Conservation (phyloP, 73 alveolate species). For the Paramecium bursaria region DNA sequence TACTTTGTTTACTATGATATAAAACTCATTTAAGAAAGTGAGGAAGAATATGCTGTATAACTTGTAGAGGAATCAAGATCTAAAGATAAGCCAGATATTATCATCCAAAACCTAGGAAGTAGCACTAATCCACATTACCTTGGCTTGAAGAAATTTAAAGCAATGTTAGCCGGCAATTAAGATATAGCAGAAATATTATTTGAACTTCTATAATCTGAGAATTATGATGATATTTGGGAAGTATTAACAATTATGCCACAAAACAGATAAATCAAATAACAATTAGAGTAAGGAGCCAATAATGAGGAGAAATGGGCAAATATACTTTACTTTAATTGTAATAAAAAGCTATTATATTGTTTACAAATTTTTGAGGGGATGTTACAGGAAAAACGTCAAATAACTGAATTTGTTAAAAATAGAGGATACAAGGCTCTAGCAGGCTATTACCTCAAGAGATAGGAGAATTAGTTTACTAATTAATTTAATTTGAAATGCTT, state of each 20-base stretch:
- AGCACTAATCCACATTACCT: background rate
- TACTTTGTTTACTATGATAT: conserved; percentile 21
- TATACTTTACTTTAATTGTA: conserved; percentile 32
- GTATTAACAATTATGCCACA: conserved; percentile 50
- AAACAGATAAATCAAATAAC: conserved; percentile 16
- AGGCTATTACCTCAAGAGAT: conserved; percentile 12
- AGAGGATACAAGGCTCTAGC: conserved; percentile 21
- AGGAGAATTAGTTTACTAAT: conserved; percentile 10
- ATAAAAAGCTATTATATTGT: conserved; percentile 44
- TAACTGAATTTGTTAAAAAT: background rate
- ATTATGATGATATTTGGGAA: conserved; percentile 60
- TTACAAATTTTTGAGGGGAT: conserved; percentile 26
- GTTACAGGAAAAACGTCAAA: background rate
- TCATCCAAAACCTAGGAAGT: background rate
- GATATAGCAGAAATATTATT: conserved; percentile 38
- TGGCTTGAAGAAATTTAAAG: conserved; percentile 21
- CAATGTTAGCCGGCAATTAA: conserved; percentile 23
- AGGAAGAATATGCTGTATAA: conserved; percentile 18
- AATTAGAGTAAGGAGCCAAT: conserved; percentile 16
- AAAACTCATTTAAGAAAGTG: conserved; percentile 10
- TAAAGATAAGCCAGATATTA: conserved; percentile 51
- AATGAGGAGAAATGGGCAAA: conserved; percentile 35
- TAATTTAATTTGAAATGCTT: conserved; percentile 27
- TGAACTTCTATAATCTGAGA: conserved; percentile 51
- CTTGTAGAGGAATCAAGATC: conserved; percentile 41